Evolutionary conservation across 768 basidiomycete genomes (phyloP), one percentile per base, ranked within the genome.

Genomic region (Tephrocybe sp.): DNA sequence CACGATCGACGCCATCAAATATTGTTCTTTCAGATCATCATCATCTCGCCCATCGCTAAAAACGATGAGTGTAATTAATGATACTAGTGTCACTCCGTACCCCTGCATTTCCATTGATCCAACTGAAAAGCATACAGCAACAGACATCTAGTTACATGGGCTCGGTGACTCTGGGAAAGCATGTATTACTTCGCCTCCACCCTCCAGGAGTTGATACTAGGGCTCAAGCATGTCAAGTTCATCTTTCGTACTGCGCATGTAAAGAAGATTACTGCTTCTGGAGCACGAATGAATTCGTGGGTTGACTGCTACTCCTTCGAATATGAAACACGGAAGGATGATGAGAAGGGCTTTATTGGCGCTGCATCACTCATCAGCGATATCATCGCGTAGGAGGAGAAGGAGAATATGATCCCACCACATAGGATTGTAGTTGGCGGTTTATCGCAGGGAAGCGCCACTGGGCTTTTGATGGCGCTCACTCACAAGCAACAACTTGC

Each of bases 371-470:
- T 69, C 14, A 62, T 91, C 49, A 81, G 84, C 59, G 63, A 70
- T 41, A 72, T 90, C 46, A 80, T 93, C 57, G 67, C 74, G 10
- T 70, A 68, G 1, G 88, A 91, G 62, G 72, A 84, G 28, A 30
- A 50, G 9, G 78, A 83, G 32, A 69, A 72, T 5, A 79, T 79
- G 24, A 80, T 88, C 36, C 74, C 80, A 1, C 67, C 79, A 18
- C 63, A 77, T 28, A 75, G 83, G 36, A 81, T 90, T 53, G 75
- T 90, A 34, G 55, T 91, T n/a, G 89, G 86, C 5, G 90, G 90
- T 0, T 80, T 90, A 62, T 83, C 79, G 45, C 88, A 90, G 63
- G 88, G 86, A 17, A 84, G 78, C 34, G 79, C 82, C 3, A 73
- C 88, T 50, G 73, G 79, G 3, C 66, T 85, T 9, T 66, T 88